phyloP scores from a whole-genome alignment of 805 yeast genomes.

The Teunomyces gatunensis region DNA sequence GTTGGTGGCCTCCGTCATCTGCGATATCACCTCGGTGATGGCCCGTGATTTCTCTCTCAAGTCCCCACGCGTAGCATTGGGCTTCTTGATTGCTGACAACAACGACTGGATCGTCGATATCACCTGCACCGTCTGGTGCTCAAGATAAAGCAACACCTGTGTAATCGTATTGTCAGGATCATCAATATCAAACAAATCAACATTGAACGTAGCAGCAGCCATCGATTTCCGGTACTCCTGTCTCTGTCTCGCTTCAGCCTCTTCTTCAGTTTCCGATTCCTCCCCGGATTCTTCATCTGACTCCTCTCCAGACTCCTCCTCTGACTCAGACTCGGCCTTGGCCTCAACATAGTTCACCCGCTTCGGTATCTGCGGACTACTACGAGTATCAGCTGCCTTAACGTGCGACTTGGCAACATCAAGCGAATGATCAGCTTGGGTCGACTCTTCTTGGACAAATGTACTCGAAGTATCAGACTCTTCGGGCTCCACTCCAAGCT shows the following conservation, averaged over 20 bases:
- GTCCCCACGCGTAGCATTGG: conserved; percentile 72
- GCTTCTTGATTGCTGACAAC: conserved; percentile 71
- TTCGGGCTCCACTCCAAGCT: conserved; percentile 3
- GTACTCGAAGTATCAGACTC: conserved; percentile 1
- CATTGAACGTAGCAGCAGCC: conserved; percentile 60
- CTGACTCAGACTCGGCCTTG: conserved; percentile 17
- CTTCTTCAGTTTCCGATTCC: conserved; percentile 18
- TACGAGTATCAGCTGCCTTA: conserved; percentile 1
- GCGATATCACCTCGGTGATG: conserved; percentile 74
- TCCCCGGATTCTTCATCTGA: conserved; percentile 18
- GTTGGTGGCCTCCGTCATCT: conserved; percentile 88
- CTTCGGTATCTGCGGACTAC: conserved; percentile 8
- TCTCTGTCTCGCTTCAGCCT: conserved; percentile 37
- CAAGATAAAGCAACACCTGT: conserved; percentile 79
- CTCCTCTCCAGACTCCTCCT: conserved; percentile 17
- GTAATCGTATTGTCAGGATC: conserved; percentile 87
- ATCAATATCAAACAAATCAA: conserved; percentile 74
- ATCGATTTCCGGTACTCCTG: conserved; percentile 46
- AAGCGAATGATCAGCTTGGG: not conserved
- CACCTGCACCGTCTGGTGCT: conserved; percentile 90
- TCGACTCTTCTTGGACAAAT: not conserved
- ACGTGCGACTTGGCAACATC: not conserved
- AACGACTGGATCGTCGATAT: conserved; percentile 85
- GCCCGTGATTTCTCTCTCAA: conserved; percentile 70
- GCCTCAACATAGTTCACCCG: conserved; percentile 7